These are phyloP conservation scores for Aegilops umbellulata DNA, from an alignment of 176 grass and related monocot species.

Conservation along the genomic window DNA sequence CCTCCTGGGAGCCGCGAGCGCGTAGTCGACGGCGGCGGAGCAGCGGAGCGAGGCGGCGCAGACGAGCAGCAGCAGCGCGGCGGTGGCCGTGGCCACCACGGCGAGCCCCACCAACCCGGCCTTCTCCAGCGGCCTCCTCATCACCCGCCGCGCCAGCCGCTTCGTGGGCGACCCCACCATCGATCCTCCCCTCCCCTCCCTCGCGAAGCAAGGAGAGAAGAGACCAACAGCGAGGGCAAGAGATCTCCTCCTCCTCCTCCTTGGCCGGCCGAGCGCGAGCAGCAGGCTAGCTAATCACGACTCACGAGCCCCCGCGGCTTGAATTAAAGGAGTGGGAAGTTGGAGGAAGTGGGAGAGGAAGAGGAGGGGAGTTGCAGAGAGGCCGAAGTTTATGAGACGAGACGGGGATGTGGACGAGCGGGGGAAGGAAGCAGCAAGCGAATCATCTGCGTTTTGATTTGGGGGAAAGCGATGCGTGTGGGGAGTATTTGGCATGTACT, in stretches of 20 bases:
- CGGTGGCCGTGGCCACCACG: not conserved
- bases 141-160: constrained; percentile 29
- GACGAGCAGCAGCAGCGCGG: constrained; percentile 29
- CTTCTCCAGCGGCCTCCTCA: constrained; percentile 35
- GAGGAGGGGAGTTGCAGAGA: not conserved
- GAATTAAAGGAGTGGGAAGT: not conserved
- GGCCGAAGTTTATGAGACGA: not conserved
- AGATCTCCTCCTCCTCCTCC: not conserved
- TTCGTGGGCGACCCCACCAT: constrained; percentile 34
- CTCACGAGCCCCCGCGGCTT: not conserved
- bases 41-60: constrained; percentile 29
- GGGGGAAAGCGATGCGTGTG: constrained; percentile 16
- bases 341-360: not conserved
- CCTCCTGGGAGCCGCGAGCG: constrained; percentile 25
- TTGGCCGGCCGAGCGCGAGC: not conserved
- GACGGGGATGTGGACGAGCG: not conserved
- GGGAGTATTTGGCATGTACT: not conserved
- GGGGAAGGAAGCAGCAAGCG: not conserved
- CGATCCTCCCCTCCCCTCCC: not conserved
- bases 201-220: not conserved
- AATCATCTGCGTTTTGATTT: not conserved
- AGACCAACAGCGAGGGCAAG: not conserved
- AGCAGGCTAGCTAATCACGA: not conserved
- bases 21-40: constrained; percentile 15
- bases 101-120: constrained; percentile 7